Evolutionary conservation across 164 flowering plant genomes (phyloP).

Genomic region (Sextonia rubra): DNA sequence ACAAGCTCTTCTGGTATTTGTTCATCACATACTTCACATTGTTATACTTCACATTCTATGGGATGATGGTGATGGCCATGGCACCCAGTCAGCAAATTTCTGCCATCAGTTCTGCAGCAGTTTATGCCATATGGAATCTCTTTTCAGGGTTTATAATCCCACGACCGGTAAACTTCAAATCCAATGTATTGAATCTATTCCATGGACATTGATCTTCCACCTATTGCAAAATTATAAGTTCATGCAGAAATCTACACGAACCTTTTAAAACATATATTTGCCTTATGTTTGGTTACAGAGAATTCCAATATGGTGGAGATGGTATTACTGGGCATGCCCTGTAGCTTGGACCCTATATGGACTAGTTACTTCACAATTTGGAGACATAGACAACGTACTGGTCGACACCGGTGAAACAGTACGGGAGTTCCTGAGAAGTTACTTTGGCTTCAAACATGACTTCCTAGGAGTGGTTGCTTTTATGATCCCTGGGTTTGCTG

Average conservation of each 20-base stretch:
- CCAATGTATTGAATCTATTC: too few species aligned
- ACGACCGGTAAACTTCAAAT: constrained; percentile 2
- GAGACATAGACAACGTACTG: constrained; percentile 21
- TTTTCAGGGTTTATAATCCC: constrained; percentile 12
- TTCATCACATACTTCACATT: constrained; percentile 7
- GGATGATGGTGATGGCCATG: constrained; percentile 10
- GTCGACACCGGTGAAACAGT: constrained; percentile 20
- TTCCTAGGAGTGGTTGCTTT: constrained; percentile 38
- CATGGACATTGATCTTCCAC: neutral
- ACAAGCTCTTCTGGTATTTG: constrained; percentile 7
- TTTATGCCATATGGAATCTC: constrained; percentile 9
- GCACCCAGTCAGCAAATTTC: constrained; percentile 13
- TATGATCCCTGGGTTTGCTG: constrained; percentile 27
- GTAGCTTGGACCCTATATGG: constrained; percentile 55
- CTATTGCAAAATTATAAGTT: neutral
- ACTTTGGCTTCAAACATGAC: constrained; percentile 41
- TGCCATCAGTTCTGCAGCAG: constrained; percentile 1
- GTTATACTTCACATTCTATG: constrained; percentile 10
- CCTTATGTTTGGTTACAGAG: constrained; percentile 25
- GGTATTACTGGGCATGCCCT: constrained; percentile 46
- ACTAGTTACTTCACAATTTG: constrained; percentile 43
- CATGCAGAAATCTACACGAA: neutral
- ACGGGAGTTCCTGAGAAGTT: constrained; percentile 21
- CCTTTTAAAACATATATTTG: neutral
- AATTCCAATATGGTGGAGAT: constrained; percentile 62